A percentile compares a stretch with the other conserved stretches of the same genome.
Conservation (phyloP, 441 rosid species). For the Mallotus repandus region DNA sequence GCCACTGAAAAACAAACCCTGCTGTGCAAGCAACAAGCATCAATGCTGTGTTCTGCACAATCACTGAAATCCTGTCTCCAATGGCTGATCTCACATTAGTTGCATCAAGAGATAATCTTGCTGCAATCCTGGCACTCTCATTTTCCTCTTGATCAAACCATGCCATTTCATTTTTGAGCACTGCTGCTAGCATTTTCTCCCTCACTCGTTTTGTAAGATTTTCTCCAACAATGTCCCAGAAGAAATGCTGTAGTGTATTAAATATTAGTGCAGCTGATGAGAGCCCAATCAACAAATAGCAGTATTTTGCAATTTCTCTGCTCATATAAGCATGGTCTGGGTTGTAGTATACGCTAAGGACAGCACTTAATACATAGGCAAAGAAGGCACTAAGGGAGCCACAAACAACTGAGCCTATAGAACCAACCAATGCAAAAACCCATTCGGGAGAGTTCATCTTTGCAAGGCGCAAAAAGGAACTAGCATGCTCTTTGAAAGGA, state of each 20-base stretch:
- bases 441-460: slow-evolving; percentile 99
- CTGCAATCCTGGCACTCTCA: slow-evolving; percentile 90
- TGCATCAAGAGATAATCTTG: slow-evolving; percentile 93
- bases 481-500: slow-evolving; percentile 88
- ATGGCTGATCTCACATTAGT: slow-evolving; percentile 94
- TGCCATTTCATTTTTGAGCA: slow-evolving; percentile 96
- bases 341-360: slow-evolving; percentile 79
- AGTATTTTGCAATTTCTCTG: slow-evolving; percentile 81
- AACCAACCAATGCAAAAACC: slow-evolving; percentile 87
- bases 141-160: slow-evolving; percentile 99
- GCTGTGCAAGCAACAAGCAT: slow-evolving; percentile 96
- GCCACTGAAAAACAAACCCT: slow-evolving; percentile 97
- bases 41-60: slow-evolving; percentile 91
- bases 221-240: slow-evolving; percentile 98
- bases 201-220: slow-evolving; percentile 96
- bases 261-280: slow-evolving; percentile 89
- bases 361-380: slow-evolving; percentile 93
- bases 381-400: slow-evolving; percentile 98
- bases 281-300: slow-evolving; percentile 84
- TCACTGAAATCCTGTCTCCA: slow-evolving; percentile 93
- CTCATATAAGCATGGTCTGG: slow-evolving; percentile 81
- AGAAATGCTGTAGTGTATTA: slow-evolving; percentile 90
- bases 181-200: slow-evolving; percentile 86
- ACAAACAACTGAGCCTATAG: slow-evolving; percentile 85
- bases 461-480: slow-evolving; percentile 90